Conservation (phyloP, 306 rosid genomes). For the Cucurbita argyrosperma region DNA sequence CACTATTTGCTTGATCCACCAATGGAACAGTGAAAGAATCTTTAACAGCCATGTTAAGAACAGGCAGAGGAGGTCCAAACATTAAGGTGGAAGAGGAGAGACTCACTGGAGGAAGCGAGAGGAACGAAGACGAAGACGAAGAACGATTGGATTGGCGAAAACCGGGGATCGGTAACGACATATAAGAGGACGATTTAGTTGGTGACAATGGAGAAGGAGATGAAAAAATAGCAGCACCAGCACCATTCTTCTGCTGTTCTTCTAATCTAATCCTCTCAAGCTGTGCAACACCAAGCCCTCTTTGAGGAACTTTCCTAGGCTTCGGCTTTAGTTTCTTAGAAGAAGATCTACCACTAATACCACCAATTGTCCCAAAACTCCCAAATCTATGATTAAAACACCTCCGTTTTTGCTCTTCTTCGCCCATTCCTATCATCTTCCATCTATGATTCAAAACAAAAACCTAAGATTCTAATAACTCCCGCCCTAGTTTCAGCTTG, state of each 20-base stretch:
- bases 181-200: constrained; percentile 18
- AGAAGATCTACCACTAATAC: constrained; percentile 28
- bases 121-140: constrained; percentile 12
- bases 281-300: constrained; percentile 94
- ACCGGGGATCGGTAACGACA: constrained; percentile 20
- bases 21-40: constrained; percentile 24
- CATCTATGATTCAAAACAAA: constrained; percentile 15
- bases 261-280: constrained; percentile 73
- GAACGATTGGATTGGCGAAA: constrained; percentile 18
- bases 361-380: constrained; percentile 4
- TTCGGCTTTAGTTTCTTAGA: constrained; percentile 29
- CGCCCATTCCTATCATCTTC: constrained; percentile 33
- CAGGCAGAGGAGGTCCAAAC: constrained; percentile 19
- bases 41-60: constrained; percentile 17
- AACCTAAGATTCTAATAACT: constrained; percentile 11
- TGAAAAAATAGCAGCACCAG: constrained; percentile 14
- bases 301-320: constrained; percentile 58
- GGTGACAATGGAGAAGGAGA: constrained; percentile 9
- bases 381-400: constrained; percentile 12
- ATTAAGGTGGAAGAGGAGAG: constrained; percentile 19
- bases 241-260: constrained; percentile 43
- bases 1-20: constrained; percentile 11
- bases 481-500: background rate
- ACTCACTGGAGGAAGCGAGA: constrained; percentile 15
- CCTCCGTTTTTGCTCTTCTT: constrained; percentile 33